Conservation (phyloP, 2,329 filamentous ascomycete genomes). For the Alternaria solani region DNA sequence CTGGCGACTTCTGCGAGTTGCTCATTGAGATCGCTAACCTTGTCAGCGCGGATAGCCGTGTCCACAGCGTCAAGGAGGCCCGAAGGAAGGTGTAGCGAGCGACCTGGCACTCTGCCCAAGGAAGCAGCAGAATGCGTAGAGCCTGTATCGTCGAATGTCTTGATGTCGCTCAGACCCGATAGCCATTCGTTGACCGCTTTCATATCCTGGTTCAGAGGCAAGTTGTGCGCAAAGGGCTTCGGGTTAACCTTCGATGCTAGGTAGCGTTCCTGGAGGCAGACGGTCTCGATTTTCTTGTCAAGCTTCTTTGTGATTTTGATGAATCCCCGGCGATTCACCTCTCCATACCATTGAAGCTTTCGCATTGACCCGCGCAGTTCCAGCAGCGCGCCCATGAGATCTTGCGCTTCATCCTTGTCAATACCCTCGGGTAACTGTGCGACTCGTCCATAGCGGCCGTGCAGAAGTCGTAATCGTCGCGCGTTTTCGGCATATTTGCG, state of each 20-base stretch:
- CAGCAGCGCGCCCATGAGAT: conserved; percentile 87
- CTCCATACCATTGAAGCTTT: conserved; percentile 96
- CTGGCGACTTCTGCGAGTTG: conserved; percentile 67
- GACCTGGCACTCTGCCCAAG: conserved; percentile 77
- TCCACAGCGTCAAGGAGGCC: conserved; percentile 76
- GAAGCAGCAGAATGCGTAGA: conserved; percentile 75
- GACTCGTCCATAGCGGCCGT: conserved; percentile 83
- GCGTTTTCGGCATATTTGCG: conserved; percentile 88
- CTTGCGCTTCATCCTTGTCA: conserved; percentile 88
- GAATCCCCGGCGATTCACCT: conserved; percentile 94
- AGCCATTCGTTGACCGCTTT: conserved; percentile 89
- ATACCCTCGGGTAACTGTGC: conserved; percentile 74
- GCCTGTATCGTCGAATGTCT: conserved; percentile 75
- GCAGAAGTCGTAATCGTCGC: conserved; percentile 82
- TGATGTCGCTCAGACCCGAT: conserved; percentile 78
- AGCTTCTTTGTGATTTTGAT: conserved; percentile 99
- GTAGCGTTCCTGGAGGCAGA: conserved; percentile 82
- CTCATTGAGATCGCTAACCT: conserved; percentile 63
- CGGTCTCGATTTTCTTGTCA: conserved; percentile 87
- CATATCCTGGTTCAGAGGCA: conserved; percentile 65
- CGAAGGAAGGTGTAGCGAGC: conserved; percentile 75
- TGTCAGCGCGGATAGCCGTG: conserved; percentile 73
- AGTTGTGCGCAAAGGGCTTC: conserved; percentile 83
- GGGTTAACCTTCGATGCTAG: conserved; percentile 90
- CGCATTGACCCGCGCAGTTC: conserved; percentile 87